These are phyloP conservation scores for Hydnomerulius pinastri DNA, from an alignment of 768 basidiomycete genomes.

Conservation along the genomic window DNA sequence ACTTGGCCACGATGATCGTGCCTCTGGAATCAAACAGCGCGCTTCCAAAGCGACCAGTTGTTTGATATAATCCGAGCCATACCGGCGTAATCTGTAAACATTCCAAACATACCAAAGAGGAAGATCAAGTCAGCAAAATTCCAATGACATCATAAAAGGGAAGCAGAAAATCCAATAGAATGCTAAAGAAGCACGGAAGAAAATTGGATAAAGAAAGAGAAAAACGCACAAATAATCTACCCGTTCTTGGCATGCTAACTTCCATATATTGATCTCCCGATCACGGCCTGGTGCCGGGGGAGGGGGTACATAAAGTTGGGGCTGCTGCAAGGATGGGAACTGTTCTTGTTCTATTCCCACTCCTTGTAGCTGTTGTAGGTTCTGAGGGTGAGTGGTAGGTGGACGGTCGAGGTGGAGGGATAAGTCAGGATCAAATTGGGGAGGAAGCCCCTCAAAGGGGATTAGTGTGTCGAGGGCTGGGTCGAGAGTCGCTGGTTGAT, in stretches of 20 bases:
- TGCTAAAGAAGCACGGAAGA: not conserved
- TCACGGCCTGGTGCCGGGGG: conserved; percentile 31
- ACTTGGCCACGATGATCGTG: not conserved
- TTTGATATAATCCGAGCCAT: conserved; percentile 35
- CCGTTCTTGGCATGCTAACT: conserved; percentile 36
- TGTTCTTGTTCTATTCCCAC: conserved; percentile 27
- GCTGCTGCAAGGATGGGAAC: conserved; percentile 24
- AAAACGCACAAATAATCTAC: conserved; percentile 34
- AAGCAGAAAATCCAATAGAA: conserved; percentile 7
- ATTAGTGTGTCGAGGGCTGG: conserved; percentile 28
- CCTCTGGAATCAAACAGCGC: conserved; percentile 6
- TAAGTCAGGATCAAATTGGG: conserved; percentile 20
- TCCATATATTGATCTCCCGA: conserved; percentile 37
- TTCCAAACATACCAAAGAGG: not conserved
- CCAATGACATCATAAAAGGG: conserved; percentile 3
- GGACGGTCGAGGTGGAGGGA: conserved; percentile 18
- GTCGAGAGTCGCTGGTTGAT: not conserved
- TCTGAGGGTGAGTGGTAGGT: conserved; percentile 4
- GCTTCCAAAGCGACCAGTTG: conserved; percentile 33
- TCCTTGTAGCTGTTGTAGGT: conserved; percentile 15
- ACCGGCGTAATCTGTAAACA: conserved; percentile 31
- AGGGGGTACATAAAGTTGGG: conserved; percentile 29
- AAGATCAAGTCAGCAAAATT: conserved; percentile 3
- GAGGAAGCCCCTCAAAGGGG: conserved; percentile 25
- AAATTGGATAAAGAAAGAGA: conserved; percentile 4